phyloP scores from a whole-genome alignment of 1,284 basidiomycete genomes.

The Irpex sp. region DNA sequence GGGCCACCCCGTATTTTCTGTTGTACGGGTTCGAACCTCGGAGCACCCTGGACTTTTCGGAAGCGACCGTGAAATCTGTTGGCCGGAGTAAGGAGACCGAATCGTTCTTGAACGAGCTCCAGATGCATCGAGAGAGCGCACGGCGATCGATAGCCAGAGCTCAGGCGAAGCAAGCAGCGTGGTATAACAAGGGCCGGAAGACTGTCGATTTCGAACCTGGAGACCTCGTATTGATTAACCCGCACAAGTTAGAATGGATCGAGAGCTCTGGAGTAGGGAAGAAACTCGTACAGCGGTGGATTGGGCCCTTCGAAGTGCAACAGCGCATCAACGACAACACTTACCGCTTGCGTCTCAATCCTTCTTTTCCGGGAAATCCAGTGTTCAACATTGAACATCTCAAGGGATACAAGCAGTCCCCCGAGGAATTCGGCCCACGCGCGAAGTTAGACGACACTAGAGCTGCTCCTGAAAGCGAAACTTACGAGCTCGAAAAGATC shows the following conservation, averaged over 20 bases:
- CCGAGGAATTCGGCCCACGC: constrained; percentile 12
- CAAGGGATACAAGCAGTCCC: constrained; percentile 13
- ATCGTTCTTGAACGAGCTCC: not conserved
- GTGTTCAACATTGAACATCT: constrained; percentile 28
- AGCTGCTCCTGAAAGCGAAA: constrained; percentile 8
- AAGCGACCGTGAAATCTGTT: fast-evolving
- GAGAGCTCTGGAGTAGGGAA: constrained; percentile 22
- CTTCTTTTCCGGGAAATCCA: constrained; percentile 22
- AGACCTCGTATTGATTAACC: constrained; percentile 26
- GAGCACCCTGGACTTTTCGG: not conserved
- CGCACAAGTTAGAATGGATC: constrained; percentile 22
- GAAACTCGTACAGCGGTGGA: constrained; percentile 24
- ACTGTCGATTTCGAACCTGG: constrained; percentile 19
- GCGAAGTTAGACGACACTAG: too few species aligned
- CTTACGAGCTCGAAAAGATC: constrained; percentile 18
- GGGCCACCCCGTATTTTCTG: not conserved
- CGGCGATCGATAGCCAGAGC: constrained; percentile 14
- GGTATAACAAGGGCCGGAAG: constrained; percentile 7
- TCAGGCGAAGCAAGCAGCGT: constrained; percentile 7
- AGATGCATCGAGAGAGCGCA: constrained; percentile 11
- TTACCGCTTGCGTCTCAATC: constrained; percentile 23
- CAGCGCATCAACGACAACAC: constrained; percentile 22
- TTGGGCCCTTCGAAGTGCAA: constrained; percentile 4
- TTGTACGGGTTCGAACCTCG: not conserved
- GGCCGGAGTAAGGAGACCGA: not conserved